Evolutionary conservation across 441 rosid genomes (phyloP).

Genomic region (Euphorbia corollata): DNA sequence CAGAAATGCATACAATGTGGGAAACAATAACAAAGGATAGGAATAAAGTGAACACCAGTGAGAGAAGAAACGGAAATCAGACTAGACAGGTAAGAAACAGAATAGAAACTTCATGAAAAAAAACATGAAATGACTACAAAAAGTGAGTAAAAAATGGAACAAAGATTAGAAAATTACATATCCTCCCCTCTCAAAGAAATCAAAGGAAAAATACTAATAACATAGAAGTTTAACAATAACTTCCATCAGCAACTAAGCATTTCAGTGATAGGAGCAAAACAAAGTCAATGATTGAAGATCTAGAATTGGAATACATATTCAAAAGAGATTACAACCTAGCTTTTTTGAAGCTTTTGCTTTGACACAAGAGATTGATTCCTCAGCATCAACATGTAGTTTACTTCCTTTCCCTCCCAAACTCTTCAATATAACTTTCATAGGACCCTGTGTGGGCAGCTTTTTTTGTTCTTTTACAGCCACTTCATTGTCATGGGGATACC

Average conservation of each 20-base stretch:
- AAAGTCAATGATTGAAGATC: background rate
- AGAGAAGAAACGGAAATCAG: background rate
- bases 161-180: background rate
- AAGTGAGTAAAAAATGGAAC: background rate
- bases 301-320: background rate
- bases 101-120: background rate
- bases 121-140: background rate
- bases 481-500: conserved; percentile 98
- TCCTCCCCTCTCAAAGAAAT: background rate
- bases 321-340: conserved; percentile 60
- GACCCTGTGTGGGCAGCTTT: conserved; percentile 71
- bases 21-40: background rate
- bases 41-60: background rate
- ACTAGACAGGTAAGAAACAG: conserved; percentile 3
- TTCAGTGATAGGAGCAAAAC: background rate
- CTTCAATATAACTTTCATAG: conserved; percentile 84
- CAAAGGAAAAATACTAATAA: background rate
- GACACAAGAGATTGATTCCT: conserved; percentile 71
- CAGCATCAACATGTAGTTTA: conserved; percentile 80
- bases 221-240: background rate
- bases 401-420: conserved; percentile 98
- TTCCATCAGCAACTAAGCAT: background rate
- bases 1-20: background rate
- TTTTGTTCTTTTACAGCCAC: conserved; percentile 87
- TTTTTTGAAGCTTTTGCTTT: conserved; percentile 88